These are phyloP conservation scores for Thermomucor indicae-seudaticae DNA, from an alignment of 371 early-diverging fungal genomes.

Conservation along the genomic window DNA sequence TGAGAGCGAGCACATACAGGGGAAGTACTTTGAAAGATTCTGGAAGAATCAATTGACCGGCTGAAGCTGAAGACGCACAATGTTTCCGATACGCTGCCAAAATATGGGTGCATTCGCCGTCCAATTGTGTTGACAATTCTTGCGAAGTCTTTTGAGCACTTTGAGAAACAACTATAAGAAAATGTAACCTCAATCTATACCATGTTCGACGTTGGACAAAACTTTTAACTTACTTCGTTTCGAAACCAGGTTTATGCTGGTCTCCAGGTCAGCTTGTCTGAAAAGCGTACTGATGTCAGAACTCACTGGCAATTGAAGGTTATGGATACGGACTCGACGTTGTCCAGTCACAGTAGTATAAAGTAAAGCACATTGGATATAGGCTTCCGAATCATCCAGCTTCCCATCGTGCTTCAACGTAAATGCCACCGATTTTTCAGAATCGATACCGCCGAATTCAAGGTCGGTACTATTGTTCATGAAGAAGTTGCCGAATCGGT, in stretches of 20 bases:
- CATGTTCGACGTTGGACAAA: background rate
- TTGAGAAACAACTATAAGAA: slow-evolving; percentile 57
- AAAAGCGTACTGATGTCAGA: slow-evolving; percentile 77
- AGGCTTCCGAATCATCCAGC: slow-evolving; percentile 79
- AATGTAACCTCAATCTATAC: background rate
- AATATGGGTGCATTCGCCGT: slow-evolving; percentile 70
- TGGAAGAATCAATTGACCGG: slow-evolving; percentile 94
- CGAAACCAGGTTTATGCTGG: slow-evolving; percentile 78
- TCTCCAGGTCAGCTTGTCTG: slow-evolving; percentile 89
- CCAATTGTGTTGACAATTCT: slow-evolving; percentile 51
- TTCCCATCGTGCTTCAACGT: slow-evolving; percentile 84
- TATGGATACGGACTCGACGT: slow-evolving; percentile 91
- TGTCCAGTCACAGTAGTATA: slow-evolving; percentile 88
- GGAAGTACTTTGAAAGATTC: slow-evolving; percentile 95
- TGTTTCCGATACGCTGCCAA: slow-evolving; percentile 89
- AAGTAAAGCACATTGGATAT: slow-evolving; percentile 87
- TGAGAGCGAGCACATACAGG: slow-evolving; percentile 62
- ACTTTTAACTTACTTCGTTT: slow-evolving; percentile 57
- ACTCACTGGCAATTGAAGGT: slow-evolving; percentile 78
- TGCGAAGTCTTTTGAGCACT: slow-evolving; percentile 75
- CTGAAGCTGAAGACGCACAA: slow-evolving; percentile 82
- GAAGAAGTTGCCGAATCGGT: slow-evolving; percentile 91
- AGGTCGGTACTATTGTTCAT: slow-evolving; percentile 91
- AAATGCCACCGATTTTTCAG: slow-evolving; percentile 76
- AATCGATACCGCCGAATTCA: slow-evolving; percentile 84